phyloP scores from a whole-genome alignment of 192 early-diverging fungal species.

The Umbelopsis vinacea region DNA sequence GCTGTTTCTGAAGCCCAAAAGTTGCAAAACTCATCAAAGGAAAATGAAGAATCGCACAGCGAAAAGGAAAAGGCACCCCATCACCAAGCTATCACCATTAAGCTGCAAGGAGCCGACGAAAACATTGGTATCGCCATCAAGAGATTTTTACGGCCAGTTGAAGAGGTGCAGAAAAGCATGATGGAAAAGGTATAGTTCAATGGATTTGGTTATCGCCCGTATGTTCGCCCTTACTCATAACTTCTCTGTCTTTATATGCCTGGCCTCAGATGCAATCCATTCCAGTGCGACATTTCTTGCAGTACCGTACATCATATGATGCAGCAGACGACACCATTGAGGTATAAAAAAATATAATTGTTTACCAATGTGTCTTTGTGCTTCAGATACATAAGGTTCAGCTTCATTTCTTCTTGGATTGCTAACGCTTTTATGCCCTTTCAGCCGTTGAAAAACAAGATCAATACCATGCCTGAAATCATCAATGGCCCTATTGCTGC shows the following conservation, averaged over 20 bases:
- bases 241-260: neutral
- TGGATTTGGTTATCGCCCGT: neutral
- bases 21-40: neutral
- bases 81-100: conserved; percentile 33
- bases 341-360: neutral
- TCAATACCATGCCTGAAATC: conserved; percentile 30
- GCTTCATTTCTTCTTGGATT: neutral
- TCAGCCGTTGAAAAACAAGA: conserved; percentile 2
- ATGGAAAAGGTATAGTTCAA: conserved; percentile 28
- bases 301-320: conserved; percentile 1
- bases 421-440: neutral
- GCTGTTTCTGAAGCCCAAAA: neutral
- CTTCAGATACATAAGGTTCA: neutral
- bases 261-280: conserved; percentile 22
- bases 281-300: conserved; percentile 26
- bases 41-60: neutral
- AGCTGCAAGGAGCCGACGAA: neutral
- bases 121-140: conserved; percentile 18
- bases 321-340: conserved; percentile 9
- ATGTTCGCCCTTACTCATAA: neutral
- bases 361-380: too few relatives aligned
- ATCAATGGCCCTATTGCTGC: conserved; percentile 27
- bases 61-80: neutral
- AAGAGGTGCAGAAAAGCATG: conserved; percentile 20
- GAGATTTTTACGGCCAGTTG: neutral